A percentile compares a stretch with the other conserved stretches of the same genome.
These are phyloP conservation scores for Fusarium fracticaudum DNA, from an alignment of 2,329 filamentous ascomycete species.

Conservation along the genomic window DNA sequence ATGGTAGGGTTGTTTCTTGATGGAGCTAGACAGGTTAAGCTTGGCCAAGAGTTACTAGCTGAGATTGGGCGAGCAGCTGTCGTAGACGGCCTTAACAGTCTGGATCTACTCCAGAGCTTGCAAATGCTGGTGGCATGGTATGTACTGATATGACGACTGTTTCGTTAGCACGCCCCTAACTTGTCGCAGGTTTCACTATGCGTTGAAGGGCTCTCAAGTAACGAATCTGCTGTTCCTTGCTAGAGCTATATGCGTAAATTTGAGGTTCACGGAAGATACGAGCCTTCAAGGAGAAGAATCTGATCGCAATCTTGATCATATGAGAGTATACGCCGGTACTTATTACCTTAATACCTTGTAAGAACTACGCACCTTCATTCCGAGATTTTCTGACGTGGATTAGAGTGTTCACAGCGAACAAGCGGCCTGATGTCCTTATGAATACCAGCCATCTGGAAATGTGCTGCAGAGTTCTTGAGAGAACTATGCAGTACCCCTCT, in stretches of 20 bases:
- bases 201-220: conserved; percentile 59
- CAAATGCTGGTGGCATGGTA: conserved; percentile 59
- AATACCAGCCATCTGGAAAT: conserved; percentile 55
- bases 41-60: conserved; percentile 56
- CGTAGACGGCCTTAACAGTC: conserved; percentile 53
- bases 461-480: conserved; percentile 55
- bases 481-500: conserved; percentile 53
- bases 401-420: conserved; percentile 57
- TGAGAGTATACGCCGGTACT: conserved; percentile 59
- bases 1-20: conserved; percentile 55
- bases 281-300: conserved; percentile 31
- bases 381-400: background rate
- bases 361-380: conserved; percentile 26
- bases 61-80: conserved; percentile 54
- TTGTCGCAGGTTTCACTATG: conserved; percentile 56
- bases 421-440: conserved; percentile 60
- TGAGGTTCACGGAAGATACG: conserved; percentile 47
- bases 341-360: conserved; percentile 62
- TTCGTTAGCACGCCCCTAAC: conserved; percentile 16
- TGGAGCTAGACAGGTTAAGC: conserved; percentile 53
- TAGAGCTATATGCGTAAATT: conserved; percentile 56
- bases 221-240: conserved; percentile 60
- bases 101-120: conserved; percentile 60
- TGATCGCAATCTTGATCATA: conserved; percentile 51
- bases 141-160: conserved; percentile 15